Percentiles rank a stretch among this genome's conserved stretches.
These are phyloP conservation scores for Blyttiomyces sp. DNA, from an alignment of 371 early-diverging fungal genomes.

Conservation along the genomic window DNA sequence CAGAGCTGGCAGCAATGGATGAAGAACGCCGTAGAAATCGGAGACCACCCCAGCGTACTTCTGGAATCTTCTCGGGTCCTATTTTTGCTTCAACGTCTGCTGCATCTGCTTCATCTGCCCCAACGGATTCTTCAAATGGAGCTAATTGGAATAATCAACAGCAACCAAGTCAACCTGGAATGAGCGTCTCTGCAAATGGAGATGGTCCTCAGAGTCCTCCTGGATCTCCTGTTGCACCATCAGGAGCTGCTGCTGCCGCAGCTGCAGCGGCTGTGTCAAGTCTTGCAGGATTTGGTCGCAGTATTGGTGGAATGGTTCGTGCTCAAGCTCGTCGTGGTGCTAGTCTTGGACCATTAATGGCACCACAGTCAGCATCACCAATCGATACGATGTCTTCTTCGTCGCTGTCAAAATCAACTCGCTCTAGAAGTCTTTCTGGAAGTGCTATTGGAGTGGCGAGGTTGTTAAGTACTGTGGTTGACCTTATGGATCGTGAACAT, in stretches of 20 bases:
- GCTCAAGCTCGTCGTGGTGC: background rate
- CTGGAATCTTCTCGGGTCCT: constrained; percentile 2
- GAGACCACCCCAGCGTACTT: background rate
- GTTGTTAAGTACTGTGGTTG: constrained; percentile 8
- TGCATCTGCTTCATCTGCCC: background rate
- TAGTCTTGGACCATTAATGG: background rate
- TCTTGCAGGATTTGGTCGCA: background rate
- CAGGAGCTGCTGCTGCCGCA: background rate
- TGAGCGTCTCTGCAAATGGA: constrained; percentile 6
- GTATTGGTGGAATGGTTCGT: constrained; percentile 6
- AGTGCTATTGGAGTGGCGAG: background rate
- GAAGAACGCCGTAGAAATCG: constrained; percentile 2
- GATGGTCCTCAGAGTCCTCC: background rate
- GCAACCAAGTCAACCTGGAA: background rate
- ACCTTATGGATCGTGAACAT: constrained; percentile 3
- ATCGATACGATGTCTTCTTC: background rate
- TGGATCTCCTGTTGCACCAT: background rate
- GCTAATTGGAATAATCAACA: background rate
- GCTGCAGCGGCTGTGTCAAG: background rate
- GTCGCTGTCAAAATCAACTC: background rate
- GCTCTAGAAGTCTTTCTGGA: background rate
- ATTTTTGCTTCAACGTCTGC: background rate
- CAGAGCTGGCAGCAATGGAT: constrained; percentile 19
- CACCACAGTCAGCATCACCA: constrained; percentile 3
- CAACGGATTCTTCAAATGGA: background rate